phyloP scores from a whole-genome alignment of 129 eudicot genomes.

The Ambrosia artemisiifolia region DNA sequence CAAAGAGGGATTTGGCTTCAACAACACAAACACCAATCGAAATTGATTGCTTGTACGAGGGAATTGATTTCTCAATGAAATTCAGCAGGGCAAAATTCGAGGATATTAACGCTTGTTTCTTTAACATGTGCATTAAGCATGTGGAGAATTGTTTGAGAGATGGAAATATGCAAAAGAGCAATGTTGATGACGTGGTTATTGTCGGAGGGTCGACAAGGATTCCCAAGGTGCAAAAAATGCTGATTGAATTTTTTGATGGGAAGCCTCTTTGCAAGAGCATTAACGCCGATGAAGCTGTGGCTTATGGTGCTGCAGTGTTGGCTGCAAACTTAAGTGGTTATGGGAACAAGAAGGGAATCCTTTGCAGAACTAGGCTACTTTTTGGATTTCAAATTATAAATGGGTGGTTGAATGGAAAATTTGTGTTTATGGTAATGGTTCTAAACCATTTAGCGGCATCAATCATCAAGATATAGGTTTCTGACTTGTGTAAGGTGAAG shows the following conservation, averaged over 20 bases:
- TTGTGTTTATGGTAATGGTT: too few relatives aligned
- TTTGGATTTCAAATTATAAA: too few relatives aligned
- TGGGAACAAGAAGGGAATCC: not conserved
- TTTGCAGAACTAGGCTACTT: too few relatives aligned
- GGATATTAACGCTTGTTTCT: not conserved
- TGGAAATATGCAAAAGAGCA: not conserved
- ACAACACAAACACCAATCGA: not conserved
- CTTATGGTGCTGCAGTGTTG: constrained; percentile 6
- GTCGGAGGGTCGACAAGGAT: not conserved
- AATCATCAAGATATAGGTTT: too few relatives aligned
- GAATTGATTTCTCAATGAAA: not conserved
- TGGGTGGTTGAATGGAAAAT: too few relatives aligned
- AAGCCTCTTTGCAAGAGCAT: constrained; percentile 9
- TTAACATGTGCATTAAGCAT: not conserved
- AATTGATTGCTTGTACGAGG: not conserved
- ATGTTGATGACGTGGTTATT: constrained; percentile 5
- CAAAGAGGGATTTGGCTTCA: constrained; percentile 5
- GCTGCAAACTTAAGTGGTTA: constrained; percentile 6
- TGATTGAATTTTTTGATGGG: not conserved
- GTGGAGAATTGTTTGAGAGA: not conserved
- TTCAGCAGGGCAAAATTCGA: constrained; percentile 1
- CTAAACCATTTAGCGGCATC: too few relatives aligned
- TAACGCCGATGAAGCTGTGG: constrained; percentile 3
- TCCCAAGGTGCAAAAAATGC: constrained; percentile 1
- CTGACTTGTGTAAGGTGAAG: too few relatives aligned